Base-by-base conservation (phyloP, 139 green algal species). In the Chlorella sp. region DNA sequence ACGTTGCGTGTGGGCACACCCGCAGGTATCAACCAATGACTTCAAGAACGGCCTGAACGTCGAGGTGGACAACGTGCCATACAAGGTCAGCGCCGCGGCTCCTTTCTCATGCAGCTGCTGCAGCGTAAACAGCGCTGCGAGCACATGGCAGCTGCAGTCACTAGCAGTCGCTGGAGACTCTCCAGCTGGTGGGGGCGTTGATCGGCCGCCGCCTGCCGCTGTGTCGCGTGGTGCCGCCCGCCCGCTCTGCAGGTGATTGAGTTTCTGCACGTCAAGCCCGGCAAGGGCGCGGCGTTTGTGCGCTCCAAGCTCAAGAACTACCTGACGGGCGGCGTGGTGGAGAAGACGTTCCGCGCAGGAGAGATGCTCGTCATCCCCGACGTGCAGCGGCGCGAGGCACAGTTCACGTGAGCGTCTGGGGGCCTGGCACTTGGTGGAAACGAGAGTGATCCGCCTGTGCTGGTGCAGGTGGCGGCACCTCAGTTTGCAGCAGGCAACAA, bases 201-300 rank as follows among this genome's bases (percentile, higher is more conserved):
- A n/a, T n/a, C n/a, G n/a, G n/a, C n/a, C n/a, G n/a, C n/a, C n/a
- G n/a, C n/a, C n/a, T n/a, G n/a, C n/a, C n/a, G n/a, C n/a, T n/a
- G n/a, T n/a, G n/a, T n/a, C n/a, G n/a, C n/a, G n/a, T n/a, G n/a
- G 49, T n/a, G 49, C 49, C 49, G 14, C 49, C 14, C n/a, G n/a
- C n/a, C n/a, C n/a, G n/a, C n/a, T n/a, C n/a, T 31, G 17, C 72
- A 80, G 67, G 75, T 85, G 0, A 65, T 77, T 31, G 96, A 99
- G 79, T 98, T 98, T 78, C 77, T 98, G 70, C 95, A 99, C 78
- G 95, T 99, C 1, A 99, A 99, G 88, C 96, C 96, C 35, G 96
- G 96, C 51, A 99, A 98, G 79, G 96, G 95, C 14, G 82, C 92
- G 6, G 95, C 96, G 2, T 99, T 99, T 79, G 95, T 99, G 63